These are phyloP conservation scores for Chalciporus sp. DNA, from an alignment of 1,284 basidiomycete species.

Conservation along the genomic window DNA sequence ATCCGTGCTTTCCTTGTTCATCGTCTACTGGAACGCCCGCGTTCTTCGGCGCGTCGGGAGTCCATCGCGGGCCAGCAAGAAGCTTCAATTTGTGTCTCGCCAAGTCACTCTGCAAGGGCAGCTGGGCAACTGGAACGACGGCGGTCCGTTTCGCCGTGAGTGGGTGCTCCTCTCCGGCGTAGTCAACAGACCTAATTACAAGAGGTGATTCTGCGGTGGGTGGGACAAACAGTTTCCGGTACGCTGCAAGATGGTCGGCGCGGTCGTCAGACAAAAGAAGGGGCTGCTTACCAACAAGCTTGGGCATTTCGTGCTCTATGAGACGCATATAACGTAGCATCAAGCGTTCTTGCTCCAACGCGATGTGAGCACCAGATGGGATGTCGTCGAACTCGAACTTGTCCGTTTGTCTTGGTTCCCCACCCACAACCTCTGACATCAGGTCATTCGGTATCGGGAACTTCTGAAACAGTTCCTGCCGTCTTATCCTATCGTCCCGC, in stretches of 20 bases:
- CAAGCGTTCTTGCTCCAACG: slow-evolving; percentile 71
- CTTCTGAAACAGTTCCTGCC: slow-evolving; percentile 30
- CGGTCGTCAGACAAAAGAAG: slow-evolving; percentile 6
- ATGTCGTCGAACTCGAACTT: slow-evolving; percentile 52
- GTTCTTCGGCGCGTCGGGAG: slow-evolving; percentile 68
- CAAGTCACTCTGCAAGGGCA: slow-evolving; percentile 62
- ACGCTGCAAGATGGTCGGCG: slow-evolving; percentile 49
- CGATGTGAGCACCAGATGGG: slow-evolving; percentile 66
- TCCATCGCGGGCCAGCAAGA: slow-evolving; percentile 83
- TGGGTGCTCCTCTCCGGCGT: slow-evolving; percentile 75
- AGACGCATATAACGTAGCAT: slow-evolving; percentile 74
- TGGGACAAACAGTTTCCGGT: slow-evolving; percentile 73
- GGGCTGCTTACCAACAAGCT: slow-evolving; percentile 70
- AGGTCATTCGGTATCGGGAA: slow-evolving; percentile 32
- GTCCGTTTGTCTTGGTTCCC: background rate
- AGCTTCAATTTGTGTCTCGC: slow-evolving; percentile 81
- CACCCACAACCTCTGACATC: slow-evolving; percentile 7
- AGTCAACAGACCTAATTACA: slow-evolving; percentile 74
- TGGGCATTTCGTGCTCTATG: slow-evolving; percentile 83
- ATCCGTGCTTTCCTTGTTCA: slow-evolving; percentile 64
- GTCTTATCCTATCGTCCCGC: slow-evolving; percentile 7
- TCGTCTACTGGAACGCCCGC: slow-evolving; percentile 51
- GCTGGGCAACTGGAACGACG: slow-evolving; percentile 69
- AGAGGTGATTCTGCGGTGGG: slow-evolving; percentile 61
- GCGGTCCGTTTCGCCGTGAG: slow-evolving; percentile 69